Evolutionary conservation across 257 asterid genomes (phyloP), one percentile per base, ranked within the genome.

Genomic region (Knoxia roxburghii): DNA sequence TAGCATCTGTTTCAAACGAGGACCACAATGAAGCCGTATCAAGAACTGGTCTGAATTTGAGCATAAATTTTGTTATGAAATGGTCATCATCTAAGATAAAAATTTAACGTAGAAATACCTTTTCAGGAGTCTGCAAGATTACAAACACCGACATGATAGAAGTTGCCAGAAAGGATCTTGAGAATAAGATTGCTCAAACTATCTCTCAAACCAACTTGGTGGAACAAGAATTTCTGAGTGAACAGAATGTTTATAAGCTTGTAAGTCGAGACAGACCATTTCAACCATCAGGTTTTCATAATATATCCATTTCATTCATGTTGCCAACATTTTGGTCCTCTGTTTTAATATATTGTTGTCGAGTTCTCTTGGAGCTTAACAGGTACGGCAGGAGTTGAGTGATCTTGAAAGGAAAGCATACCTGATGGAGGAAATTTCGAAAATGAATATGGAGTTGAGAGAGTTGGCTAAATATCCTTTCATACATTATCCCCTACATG

Each of bases 391-490:
- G 59, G 95, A 93, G 80, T 80, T 93, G 58, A 70, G 26, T 79
- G 61, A 65, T 71, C 73, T 85, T 75, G 86, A 90, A 80, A 82
- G 70, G 66, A 83, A 75, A 79, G 81, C 71, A 24, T 72, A 66
- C 53, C 78, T 82, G 46, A 61, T 89, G 79, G 95, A 86, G 79
- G 83, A 83, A 21, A 73, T 81, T 35, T 69, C 75, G 78, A 84
- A 79, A 69, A 92, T 73, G 60, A 86, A 77, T 78, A 72, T 69
- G 77, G 87, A 82, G 75, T 79, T 88, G 82, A 88, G 79, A 83
- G 95, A 88, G 70, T 68, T 93, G 81, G 77, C 82, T 27, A 84
- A 73, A 93, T 93, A 89, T 87, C 98, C 97, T 89, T 76, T 29
- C 29, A 50, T 21, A 69, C 61, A 71, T 40, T 66, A 69, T 49